A percentile compares a stretch with the other conserved stretches of the same genome.
Conservation (phyloP, 2,329 filamentous ascomycete species). For the Cordyceps pruinosa region DNA sequence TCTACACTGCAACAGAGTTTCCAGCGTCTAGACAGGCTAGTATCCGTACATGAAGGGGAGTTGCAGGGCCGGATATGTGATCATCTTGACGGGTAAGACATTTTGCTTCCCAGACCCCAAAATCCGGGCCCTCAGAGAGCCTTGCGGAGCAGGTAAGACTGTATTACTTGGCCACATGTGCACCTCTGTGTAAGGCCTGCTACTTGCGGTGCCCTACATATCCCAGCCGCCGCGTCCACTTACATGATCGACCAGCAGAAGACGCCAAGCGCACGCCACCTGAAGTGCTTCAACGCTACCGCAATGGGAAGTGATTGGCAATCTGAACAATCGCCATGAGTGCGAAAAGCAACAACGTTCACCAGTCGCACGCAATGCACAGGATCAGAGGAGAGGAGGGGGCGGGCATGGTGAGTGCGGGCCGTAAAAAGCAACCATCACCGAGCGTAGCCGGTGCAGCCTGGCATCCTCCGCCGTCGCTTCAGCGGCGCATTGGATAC, state of each 20-base stretch:
- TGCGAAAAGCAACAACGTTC: not conserved
- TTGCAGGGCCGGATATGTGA: not conserved
- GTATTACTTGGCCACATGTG: not conserved
- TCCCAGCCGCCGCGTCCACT: not conserved
- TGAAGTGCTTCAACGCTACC: too few species aligned
- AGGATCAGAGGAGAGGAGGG: too few species aligned
- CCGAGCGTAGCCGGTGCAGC: not conserved
- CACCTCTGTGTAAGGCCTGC: not conserved
- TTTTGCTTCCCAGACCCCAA: conserved; percentile 7
- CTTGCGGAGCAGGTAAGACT: not conserved
- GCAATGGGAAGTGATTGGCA: not conserved
- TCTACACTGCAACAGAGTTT: not conserved
- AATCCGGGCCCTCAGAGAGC: not conserved
- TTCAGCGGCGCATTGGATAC: not conserved
- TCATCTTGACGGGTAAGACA: conserved; percentile 3
- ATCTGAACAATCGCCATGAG: not conserved
- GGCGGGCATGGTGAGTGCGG: too few species aligned
- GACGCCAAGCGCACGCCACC: not conserved
- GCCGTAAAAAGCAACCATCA: not conserved
- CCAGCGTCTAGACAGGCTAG: not conserved
- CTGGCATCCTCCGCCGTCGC: not conserved
- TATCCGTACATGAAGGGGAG: not conserved
- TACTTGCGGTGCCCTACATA: not conserved
- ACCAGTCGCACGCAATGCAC: not conserved
- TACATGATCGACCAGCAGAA: conserved; percentile 1